These are phyloP conservation scores for Millerozyma acaciae DNA, from an alignment of 805 yeast species.

Conservation along the genomic window DNA sequence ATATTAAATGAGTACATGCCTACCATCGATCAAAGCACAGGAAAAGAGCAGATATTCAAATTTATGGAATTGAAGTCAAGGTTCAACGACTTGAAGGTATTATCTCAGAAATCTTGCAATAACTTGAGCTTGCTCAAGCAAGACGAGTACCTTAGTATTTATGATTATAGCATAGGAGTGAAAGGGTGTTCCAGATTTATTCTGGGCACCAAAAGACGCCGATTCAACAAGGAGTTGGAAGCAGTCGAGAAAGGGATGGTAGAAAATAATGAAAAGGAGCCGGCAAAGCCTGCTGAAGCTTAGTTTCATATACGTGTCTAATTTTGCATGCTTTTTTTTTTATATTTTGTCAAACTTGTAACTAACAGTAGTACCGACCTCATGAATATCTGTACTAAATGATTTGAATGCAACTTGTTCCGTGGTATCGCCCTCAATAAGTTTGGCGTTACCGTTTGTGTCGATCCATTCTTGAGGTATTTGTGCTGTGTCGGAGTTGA, in stretches of 20 bases:
- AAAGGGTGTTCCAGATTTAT: slow-evolving; percentile 50
- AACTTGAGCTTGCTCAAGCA: slow-evolving; percentile 25
- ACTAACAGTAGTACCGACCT: slow-evolving; percentile 69
- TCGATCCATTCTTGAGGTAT: slow-evolving; percentile 87
- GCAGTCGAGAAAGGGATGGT: slow-evolving; percentile 4
- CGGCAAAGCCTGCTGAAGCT: too few species aligned
- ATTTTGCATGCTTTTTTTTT: too few species aligned
- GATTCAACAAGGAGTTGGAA: slow-evolving; percentile 39
- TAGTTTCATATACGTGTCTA: too few species aligned
- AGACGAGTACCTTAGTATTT: slow-evolving; percentile 47
- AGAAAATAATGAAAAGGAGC: not conserved
- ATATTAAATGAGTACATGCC: slow-evolving; percentile 45
- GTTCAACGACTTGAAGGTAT: slow-evolving; percentile 36
- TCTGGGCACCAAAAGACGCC: slow-evolving; percentile 44
- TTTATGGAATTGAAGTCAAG: slow-evolving; percentile 42
- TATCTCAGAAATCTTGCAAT: slow-evolving; percentile 27
- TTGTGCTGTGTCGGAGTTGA: slow-evolving; percentile 41
- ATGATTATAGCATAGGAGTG: slow-evolving; percentile 37
- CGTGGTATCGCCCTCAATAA: slow-evolving; percentile 45
- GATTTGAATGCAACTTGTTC: slow-evolving; percentile 69
- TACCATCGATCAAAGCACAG: slow-evolving; percentile 26
- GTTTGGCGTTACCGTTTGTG: slow-evolving; percentile 52
- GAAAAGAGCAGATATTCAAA: slow-evolving; percentile 46
- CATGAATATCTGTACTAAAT: slow-evolving; percentile 64
- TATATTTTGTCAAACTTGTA: slow-evolving; percentile 41